Conservation (phyloP, 805 yeast genomes). For the Kluyveromyces lactis region DNA sequence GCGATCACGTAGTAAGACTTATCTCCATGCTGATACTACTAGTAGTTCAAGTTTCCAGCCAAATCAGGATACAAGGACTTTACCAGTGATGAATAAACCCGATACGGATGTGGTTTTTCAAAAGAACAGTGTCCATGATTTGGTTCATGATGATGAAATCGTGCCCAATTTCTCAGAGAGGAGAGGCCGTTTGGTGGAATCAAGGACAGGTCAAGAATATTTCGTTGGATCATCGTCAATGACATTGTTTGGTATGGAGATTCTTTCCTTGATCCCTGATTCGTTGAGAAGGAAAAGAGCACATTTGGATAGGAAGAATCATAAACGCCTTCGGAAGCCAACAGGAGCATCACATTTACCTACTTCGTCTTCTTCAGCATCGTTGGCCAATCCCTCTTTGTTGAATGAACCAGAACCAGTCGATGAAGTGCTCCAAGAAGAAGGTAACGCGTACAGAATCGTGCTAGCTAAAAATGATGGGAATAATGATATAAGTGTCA, state of each 20-base stretch:
- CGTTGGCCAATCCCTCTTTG: too few species aligned
- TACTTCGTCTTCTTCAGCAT: too few species aligned
- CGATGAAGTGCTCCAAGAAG: slow-evolving; percentile 60
- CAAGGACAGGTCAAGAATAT: slow-evolving; percentile 66
- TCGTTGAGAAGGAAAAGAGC: slow-evolving; percentile 15
- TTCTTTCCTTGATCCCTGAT: slow-evolving; percentile 53
- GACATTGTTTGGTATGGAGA: slow-evolving; percentile 73
- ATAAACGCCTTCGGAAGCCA: too few species aligned
- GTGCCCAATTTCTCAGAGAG: slow-evolving; percentile 66
- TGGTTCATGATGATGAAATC: slow-evolving; percentile 36
- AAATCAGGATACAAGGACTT: slow-evolving; percentile 1
- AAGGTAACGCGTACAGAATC: slow-evolving; percentile 69
- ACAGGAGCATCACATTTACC: too few species aligned
- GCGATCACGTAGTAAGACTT: background rate
- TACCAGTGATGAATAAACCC: slow-evolving; percentile 4
- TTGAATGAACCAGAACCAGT: slow-evolving; percentile 10
- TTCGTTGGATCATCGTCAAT: slow-evolving; percentile 78
- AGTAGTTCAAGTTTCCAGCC: background rate
- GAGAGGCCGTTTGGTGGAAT: slow-evolving; percentile 62
- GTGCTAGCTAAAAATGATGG: slow-evolving; percentile 53
- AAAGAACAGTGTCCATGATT: slow-evolving; percentile 7
- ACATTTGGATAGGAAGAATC: background rate
- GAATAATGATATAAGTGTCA: slow-evolving; percentile 40
- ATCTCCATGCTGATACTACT: background rate
- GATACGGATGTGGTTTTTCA: slow-evolving; percentile 8